These are phyloP conservation scores for Bryum argenteum DNA, from an alignment of 225 moss, liverwort and hornwort species.

Conservation along the genomic window DNA sequence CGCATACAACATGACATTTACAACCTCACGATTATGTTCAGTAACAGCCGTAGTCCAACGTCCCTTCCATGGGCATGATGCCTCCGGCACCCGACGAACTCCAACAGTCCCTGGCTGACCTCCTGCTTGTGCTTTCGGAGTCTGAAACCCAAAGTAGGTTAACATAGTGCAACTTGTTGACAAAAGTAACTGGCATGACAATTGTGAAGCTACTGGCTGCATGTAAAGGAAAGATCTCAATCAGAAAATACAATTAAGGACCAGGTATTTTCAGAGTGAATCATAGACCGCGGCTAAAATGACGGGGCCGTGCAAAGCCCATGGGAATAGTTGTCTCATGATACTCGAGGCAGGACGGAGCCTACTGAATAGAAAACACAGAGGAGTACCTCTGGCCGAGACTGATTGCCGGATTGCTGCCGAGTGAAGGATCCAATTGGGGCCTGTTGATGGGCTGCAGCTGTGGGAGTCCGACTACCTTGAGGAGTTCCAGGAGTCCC, in stretches of 20 bases:
- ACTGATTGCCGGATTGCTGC: constrained; percentile 47
- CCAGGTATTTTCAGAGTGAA: constrained; percentile 17
- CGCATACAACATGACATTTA: constrained; percentile 60
- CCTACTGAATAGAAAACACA: constrained; percentile 3
- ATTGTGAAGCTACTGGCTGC: too few relatives aligned
- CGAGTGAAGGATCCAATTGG: constrained; percentile 42
- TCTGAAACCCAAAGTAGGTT: constrained; percentile 28
- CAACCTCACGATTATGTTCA: constrained; percentile 66
- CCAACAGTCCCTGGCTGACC: constrained; percentile 43
- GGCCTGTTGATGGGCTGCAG: constrained; percentile 44
- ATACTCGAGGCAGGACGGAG: constrained; percentile 4
- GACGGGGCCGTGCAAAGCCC: constrained; percentile 15
- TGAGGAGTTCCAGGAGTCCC: constrained; percentile 51
- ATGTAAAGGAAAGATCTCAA: neutral
- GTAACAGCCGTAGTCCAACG: constrained; percentile 67
- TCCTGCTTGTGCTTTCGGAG: constrained; percentile 44
- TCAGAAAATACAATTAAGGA: constrained; percentile 11
- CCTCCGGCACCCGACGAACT: constrained; percentile 47
- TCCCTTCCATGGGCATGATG: constrained; percentile 56
- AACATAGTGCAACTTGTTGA: neutral
- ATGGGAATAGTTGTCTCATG: neutral
- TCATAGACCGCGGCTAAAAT: neutral
- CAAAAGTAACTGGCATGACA: too few relatives aligned
- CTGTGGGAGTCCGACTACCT: constrained; percentile 28
- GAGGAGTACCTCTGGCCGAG: constrained; percentile 47